Percentiles rank a stretch among this genome's conserved stretches.
phyloP scores from a whole-genome alignment of 2,329 filamentous ascomycete genomes.

The Thielaviopsis ethacetica region DNA sequence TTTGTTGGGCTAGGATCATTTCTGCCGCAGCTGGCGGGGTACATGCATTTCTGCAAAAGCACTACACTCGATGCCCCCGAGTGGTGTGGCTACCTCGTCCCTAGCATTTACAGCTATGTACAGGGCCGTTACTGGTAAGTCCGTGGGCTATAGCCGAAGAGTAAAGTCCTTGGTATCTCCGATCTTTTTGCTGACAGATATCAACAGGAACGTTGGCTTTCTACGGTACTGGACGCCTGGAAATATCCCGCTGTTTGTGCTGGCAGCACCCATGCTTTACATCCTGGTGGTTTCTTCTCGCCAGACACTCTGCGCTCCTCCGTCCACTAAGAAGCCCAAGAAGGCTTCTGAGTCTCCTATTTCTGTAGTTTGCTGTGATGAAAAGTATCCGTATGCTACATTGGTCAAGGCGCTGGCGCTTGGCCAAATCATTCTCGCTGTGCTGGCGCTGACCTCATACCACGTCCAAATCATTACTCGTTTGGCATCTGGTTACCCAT shows the following conservation, averaged over 20 bases:
- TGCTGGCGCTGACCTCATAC: constrained; percentile 60
- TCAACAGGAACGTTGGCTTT: constrained; percentile 67
- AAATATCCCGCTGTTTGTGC: constrained; percentile 74
- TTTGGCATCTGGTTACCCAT: constrained; percentile 70
- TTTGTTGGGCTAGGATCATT: constrained; percentile 50
- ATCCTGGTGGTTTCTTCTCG: constrained; percentile 29
- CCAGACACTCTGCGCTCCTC: background rate
- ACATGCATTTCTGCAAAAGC: constrained; percentile 47
- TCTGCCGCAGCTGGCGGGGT: constrained; percentile 61
- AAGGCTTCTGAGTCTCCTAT: background rate
- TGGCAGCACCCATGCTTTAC: constrained; percentile 62
- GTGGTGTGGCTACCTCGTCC: constrained; percentile 61
- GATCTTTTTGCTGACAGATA: background rate
- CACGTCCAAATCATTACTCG: constrained; percentile 91
- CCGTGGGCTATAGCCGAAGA: constrained; percentile 5
- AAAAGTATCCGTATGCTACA: constrained; percentile 8
- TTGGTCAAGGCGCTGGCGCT: constrained; percentile 45
- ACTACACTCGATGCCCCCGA: constrained; percentile 25
- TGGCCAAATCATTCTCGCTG: constrained; percentile 54
- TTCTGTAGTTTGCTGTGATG: constrained; percentile 2
- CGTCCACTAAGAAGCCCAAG: background rate
- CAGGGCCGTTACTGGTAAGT: constrained; percentile 79
- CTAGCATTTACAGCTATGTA: constrained; percentile 84
- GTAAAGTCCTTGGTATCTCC: background rate
- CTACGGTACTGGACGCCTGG: constrained; percentile 77